Evolutionary conservation across 2,329 filamentous ascomycete species (phyloP).

Genomic region (Nigrospora osmanthi): DNA sequence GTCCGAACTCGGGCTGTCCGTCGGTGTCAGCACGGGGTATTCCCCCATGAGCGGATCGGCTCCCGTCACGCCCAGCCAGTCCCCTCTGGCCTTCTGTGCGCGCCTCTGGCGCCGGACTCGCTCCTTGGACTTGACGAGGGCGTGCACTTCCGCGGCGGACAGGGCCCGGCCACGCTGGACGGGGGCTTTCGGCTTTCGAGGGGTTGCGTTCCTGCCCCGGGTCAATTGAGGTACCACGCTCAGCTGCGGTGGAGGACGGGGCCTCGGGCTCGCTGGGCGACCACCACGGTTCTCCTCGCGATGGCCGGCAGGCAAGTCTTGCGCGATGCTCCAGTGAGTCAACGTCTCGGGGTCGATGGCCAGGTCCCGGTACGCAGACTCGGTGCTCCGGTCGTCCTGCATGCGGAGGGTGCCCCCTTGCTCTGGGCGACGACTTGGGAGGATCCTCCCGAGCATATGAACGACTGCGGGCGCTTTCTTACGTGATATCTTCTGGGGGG

Average conservation of each 20-base stretch:
- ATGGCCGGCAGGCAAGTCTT: slow-evolving; percentile 7
- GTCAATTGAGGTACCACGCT: background rate
- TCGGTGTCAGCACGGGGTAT: slow-evolving; percentile 41
- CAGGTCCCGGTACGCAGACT: slow-evolving; percentile 13
- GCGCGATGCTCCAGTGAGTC: slow-evolving; percentile 18
- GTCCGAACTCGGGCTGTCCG: slow-evolving; percentile 32
- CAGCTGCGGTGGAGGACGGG: background rate
- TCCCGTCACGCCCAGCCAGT: slow-evolving; percentile 52
- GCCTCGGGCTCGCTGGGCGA: background rate
- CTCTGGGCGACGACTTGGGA: slow-evolving; percentile 41
- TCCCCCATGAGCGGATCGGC: slow-evolving; percentile 49
- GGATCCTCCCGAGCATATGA: slow-evolving; percentile 34
- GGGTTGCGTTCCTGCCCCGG: background rate
- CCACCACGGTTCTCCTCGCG: background rate
- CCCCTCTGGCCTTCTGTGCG: slow-evolving; percentile 43
- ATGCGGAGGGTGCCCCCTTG: slow-evolving; percentile 38
- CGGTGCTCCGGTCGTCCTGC: slow-evolving; percentile 1
- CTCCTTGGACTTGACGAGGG: slow-evolving; percentile 16
- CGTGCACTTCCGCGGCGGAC: slow-evolving; percentile 9
- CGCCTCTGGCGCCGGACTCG: slow-evolving; percentile 31
- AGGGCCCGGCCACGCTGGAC: slow-evolving; percentile 6
- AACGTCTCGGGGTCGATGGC: slow-evolving; percentile 15
- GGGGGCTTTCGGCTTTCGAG: background rate
- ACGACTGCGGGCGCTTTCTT: slow-evolving; percentile 23
- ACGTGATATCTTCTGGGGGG: slow-evolving; percentile 1